These are phyloP conservation scores for Cystobasidium sp. DNA, from an alignment of 1,284 basidiomycete species.

Conservation along the genomic window DNA sequence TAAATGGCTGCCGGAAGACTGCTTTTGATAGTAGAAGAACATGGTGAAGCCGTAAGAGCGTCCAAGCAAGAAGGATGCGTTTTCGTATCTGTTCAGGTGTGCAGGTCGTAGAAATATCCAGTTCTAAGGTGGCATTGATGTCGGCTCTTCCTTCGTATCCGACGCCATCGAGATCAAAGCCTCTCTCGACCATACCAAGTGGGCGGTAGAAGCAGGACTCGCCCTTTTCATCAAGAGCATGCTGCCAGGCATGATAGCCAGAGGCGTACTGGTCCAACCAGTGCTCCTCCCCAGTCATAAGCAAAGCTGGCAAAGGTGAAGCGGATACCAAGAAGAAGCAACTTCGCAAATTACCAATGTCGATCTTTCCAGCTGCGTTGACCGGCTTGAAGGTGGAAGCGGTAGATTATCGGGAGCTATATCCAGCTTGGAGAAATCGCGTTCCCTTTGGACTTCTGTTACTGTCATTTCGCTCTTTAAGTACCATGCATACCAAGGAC, in stretches of 20 bases:
- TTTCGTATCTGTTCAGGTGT: conserved; percentile 12
- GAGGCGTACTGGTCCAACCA: conserved; percentile 36
- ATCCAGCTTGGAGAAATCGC: too few species aligned
- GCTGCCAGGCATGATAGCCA: conserved; percentile 33
- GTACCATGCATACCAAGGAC: too few species aligned
- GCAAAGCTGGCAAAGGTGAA: background rate
- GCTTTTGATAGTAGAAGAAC: conserved; percentile 29
- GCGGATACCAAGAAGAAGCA: background rate
- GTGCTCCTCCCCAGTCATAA: background rate
- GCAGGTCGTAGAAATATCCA: background rate
- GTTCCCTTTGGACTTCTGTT: too few species aligned
- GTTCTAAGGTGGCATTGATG: conserved; percentile 31
- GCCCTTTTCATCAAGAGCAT: conserved; percentile 2
- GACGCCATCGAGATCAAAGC: conserved; percentile 34
- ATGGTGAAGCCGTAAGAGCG: conserved; percentile 14
- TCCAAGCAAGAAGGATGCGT: conserved; percentile 36
- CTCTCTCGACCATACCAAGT: conserved; percentile 29
- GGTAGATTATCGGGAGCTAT: too few species aligned
- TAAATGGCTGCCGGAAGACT: conserved; percentile 13
- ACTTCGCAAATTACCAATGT: background rate
- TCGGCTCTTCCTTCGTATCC: conserved; percentile 35
- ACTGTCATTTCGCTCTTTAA: too few species aligned
- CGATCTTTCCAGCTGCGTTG: too few species aligned
- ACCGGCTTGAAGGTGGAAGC: too few species aligned
- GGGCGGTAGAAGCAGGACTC: conserved; percentile 25